Conservation (phyloP, 805 yeast genomes). For the Maudiozyma bulderi region DNA sequence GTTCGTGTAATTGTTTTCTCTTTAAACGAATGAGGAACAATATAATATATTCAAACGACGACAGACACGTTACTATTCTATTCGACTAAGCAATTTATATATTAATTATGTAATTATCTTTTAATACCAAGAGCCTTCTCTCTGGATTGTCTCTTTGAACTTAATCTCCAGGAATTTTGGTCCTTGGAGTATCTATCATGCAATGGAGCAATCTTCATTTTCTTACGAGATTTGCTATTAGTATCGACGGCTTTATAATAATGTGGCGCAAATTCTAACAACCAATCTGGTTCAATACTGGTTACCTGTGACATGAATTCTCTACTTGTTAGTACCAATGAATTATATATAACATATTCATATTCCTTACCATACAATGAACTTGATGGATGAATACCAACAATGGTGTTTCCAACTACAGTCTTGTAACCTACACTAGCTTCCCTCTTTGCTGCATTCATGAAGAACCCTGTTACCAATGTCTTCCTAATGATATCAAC, state of each 20-base stretch:
- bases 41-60: no score
- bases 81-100: no score
- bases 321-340: slow-evolving; percentile 68
- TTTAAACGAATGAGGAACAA: no score
- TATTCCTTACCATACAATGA: slow-evolving; percentile 52
- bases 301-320: slow-evolving; percentile 91
- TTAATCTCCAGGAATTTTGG: slow-evolving; percentile 71
- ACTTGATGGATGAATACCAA: slow-evolving; percentile 82
- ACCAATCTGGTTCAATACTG: slow-evolving; percentile 74
- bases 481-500: slow-evolving; percentile 51
- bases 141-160: slow-evolving; percentile 32
- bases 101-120: slow-evolving; percentile 6
- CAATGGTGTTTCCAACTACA: slow-evolving; percentile 62
- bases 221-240: slow-evolving; percentile 42
- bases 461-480: slow-evolving; percentile 57
- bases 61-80: no score
- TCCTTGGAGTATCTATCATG: slow-evolving; percentile 48
- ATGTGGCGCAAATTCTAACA: slow-evolving; percentile 57
- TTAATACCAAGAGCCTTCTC: slow-evolving; percentile 25
- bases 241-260: slow-evolving; percentile 60
- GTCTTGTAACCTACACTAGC: slow-evolving; percentile 67
- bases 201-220: slow-evolving; percentile 66
- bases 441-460: slow-evolving; percentile 56
- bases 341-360: slow-evolving; percentile 75
- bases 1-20: no score